A percentile compares a stretch with the other conserved stretches of the same genome.
phyloP scores from a whole-genome alignment of 179 eudicot genomes.

The Silene noctiflora region DNA sequence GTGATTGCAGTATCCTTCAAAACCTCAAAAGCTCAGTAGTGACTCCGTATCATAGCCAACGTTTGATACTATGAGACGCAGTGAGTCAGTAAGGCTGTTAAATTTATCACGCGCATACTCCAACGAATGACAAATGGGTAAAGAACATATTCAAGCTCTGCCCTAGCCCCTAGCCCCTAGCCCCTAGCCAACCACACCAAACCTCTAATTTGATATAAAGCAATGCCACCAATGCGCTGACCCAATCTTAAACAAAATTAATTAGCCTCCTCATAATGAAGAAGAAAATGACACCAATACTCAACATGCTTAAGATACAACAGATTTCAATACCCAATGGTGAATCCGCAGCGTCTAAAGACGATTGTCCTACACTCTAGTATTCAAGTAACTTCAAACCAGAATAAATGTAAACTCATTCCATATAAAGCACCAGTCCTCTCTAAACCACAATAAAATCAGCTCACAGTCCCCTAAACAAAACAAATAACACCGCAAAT shows the following conservation, averaged over 20 bases:
- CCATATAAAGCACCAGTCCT: background rate
- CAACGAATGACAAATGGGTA: background rate
- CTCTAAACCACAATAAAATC: background rate
- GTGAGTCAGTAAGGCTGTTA: background rate
- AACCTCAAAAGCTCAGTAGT: background rate
- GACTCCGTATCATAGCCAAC: background rate
- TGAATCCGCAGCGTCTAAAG: background rate
- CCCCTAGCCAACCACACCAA: background rate
- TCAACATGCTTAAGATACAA: background rate
- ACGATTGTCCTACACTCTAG: background rate
- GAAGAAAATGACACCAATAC: background rate
- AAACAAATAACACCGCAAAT: slow-evolving; percentile 14
- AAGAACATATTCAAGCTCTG: background rate
- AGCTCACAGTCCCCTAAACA: slow-evolving; percentile 12
- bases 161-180: background rate
- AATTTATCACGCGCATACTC: background rate
- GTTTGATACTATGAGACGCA: background rate
- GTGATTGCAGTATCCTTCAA: too few relatives aligned
- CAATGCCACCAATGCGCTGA: background rate
- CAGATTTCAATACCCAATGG: background rate
- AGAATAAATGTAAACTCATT: background rate
- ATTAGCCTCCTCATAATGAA: background rate
- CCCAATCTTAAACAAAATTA: background rate
- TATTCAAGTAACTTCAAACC: background rate
- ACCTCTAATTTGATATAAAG: background rate